Evolutionary conservation across 2,329 filamentous ascomycete genomes (phyloP).

Genomic region (Aureobasidium lini): DNA sequence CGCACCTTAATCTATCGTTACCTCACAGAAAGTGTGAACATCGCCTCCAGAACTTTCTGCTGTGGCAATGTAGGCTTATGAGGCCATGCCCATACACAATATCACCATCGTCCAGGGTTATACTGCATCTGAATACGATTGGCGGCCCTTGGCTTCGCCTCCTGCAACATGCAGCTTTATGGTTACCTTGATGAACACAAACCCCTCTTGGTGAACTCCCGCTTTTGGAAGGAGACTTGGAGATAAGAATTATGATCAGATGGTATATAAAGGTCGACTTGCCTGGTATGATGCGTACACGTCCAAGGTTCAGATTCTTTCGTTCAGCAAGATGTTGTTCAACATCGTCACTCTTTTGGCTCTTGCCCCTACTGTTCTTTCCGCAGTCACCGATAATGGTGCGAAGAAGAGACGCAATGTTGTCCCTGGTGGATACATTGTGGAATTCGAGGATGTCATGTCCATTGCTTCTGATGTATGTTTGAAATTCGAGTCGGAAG

Average conservation of each 20-base stretch:
- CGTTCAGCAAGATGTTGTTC: background rate
- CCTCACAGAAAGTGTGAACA: background rate
- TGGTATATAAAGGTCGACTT: background rate
- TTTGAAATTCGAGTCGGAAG: background rate
- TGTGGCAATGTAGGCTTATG: background rate
- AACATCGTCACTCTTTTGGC: conserved; percentile 11
- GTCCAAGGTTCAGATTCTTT: background rate
- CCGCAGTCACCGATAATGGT: background rate
- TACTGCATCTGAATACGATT: conserved; percentile 5
- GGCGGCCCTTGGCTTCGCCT: conserved; percentile 8
- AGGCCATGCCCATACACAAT: background rate
- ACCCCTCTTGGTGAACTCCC: conserved; percentile 1
- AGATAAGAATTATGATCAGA: background rate
- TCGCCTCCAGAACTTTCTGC: background rate
- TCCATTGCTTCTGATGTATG: conserved; percentile 6
- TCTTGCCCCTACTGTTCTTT: conserved; percentile 11
- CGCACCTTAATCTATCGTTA: conserved; percentile 8
- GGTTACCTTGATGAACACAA: conserved; percentile 11
- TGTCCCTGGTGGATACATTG: conserved; percentile 20
- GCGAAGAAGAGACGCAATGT: background rate
- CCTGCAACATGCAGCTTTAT: conserved; percentile 10
- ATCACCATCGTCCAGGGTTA: background rate
- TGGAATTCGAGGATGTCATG: conserved; percentile 18
- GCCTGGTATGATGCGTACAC: too few species aligned
- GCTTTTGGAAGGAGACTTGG: conserved; percentile 7